phyloP scores from a whole-genome alignment of 2,329 filamentous ascomycete genomes.

The Helotiales sp. region DNA sequence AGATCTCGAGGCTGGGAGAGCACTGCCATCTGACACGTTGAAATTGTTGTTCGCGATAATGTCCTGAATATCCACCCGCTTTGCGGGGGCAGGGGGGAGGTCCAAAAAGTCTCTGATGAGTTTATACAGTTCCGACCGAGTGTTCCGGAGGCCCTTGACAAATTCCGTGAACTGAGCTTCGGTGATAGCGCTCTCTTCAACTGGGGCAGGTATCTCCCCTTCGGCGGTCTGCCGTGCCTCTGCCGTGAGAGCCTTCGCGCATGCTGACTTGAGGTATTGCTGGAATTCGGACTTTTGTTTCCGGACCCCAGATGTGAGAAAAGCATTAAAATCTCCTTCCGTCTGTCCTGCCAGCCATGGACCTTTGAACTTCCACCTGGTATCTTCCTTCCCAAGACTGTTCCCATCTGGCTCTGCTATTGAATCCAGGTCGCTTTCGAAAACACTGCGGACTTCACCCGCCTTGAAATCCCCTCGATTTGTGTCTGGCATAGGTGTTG shows the following conservation, averaged over 20 bases:
- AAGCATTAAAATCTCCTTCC: constrained; percentile 63
- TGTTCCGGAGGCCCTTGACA: constrained; percentile 57
- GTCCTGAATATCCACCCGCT: neutral
- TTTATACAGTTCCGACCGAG: constrained; percentile 56
- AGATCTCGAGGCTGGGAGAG: constrained; percentile 42
- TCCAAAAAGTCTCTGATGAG: constrained; percentile 66
- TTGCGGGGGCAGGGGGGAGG: constrained; percentile 46
- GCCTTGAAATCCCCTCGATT: neutral
- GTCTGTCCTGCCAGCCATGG: constrained; percentile 69
- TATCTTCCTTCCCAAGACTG: constrained; percentile 45
- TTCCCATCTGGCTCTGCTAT: constrained; percentile 48
- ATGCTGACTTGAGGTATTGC: constrained; percentile 54
- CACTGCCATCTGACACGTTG: constrained; percentile 27
- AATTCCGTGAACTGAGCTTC: constrained; percentile 58
- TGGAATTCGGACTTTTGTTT: constrained; percentile 60
- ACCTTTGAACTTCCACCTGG: constrained; percentile 69
- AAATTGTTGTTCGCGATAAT: neutral
- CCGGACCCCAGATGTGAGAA: constrained; percentile 59
- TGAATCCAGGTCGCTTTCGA: constrained; percentile 62
- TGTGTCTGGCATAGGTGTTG: constrained; percentile 51
- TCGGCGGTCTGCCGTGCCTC: constrained; percentile 49
- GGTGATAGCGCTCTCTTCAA: constrained; percentile 49
- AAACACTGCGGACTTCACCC: constrained; percentile 52
- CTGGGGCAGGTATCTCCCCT: constrained; percentile 34
- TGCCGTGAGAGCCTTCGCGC: constrained; percentile 53